phyloP scores from a whole-genome alignment of 345 rosid species.

The Eucalyptus brandiana region DNA sequence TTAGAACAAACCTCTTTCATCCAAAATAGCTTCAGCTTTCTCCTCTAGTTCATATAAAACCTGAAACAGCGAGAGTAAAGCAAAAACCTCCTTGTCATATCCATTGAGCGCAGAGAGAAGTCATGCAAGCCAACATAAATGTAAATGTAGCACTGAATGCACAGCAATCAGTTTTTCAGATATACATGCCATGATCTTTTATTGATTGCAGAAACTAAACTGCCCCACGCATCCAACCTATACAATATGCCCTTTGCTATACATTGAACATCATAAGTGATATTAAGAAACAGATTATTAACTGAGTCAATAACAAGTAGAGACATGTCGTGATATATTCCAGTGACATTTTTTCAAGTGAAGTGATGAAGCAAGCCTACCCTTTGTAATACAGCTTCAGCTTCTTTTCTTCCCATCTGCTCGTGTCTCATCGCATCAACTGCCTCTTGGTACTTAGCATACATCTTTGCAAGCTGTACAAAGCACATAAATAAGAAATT shows the following conservation, averaged over 20 bases:
- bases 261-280: not conserved
- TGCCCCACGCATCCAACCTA: not conserved
- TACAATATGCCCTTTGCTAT: not conserved
- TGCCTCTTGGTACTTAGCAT: conserved; percentile 94
- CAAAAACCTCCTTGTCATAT: not conserved
- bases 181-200: not conserved
- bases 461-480: conserved; percentile 74
- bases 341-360: not conserved
- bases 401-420: conserved; percentile 89
- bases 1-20: conserved; percentile 65
- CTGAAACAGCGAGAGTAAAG: conserved; percentile 19
- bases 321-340: not conserved
- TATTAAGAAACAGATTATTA: not conserved
- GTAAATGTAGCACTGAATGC: not conserved
- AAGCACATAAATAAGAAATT: not conserved
- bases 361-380: conserved; percentile 20
- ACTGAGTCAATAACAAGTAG: not conserved
- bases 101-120: not conserved
- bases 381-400: conserved; percentile 82
- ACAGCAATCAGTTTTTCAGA: not conserved
- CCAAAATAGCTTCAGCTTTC: conserved; percentile 77
- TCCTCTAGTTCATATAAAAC: conserved; percentile 86
- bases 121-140: not conserved
- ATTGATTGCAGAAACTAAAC: not conserved
- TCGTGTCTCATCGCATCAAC: conserved; percentile 95